These are phyloP conservation scores for Tolypocladium guangdongense DNA, from an alignment of 2,329 filamentous ascomycete species.

Conservation along the genomic window DNA sequence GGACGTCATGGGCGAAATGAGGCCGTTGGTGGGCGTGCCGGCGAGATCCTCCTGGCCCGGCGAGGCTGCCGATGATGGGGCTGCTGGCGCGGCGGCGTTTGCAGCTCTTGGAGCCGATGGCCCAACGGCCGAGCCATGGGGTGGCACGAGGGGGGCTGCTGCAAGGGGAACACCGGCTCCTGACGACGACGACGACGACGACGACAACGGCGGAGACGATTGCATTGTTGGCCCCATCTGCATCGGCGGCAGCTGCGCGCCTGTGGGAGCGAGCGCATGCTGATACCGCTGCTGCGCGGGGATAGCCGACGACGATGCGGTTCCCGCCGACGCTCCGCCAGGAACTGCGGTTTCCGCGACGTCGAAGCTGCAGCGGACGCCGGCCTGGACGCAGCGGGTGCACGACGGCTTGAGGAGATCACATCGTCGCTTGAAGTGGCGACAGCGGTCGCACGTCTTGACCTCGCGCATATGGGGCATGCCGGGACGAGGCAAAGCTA, in stretches of 20 bases:
- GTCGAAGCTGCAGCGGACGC: conserved; percentile 22
- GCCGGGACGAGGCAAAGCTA: neutral
- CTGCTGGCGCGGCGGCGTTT: neutral
- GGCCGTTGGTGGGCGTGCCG: conserved; percentile 10
- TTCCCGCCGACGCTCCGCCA: neutral
- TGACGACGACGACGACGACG: neutral
- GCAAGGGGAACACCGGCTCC: neutral
- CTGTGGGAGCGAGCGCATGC: neutral
- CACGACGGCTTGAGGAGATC: conserved; percentile 23
- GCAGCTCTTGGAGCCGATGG: neutral
- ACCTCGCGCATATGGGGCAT: conserved; percentile 23
- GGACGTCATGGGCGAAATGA: conserved; percentile 18
- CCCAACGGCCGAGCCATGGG: neutral
- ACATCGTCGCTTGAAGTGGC: conserved; percentile 24
- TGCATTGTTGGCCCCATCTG: neutral
- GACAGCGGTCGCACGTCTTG: conserved; percentile 25
- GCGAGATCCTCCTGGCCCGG: conserved; percentile 7
- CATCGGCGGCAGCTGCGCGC: neutral
- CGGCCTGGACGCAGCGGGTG: conserved; percentile 21
- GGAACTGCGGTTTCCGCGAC: neutral
- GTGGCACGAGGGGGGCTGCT: neutral
- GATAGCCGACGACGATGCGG: neutral
- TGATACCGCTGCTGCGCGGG: neutral
- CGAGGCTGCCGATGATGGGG: conserved; percentile 6
- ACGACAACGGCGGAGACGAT: neutral